A percentile compares a stretch with the other conserved stretches of the same genome.
phyloP scores from a whole-genome alignment of 805 yeast genomes.

The Candida methanosorbosa region DNA sequence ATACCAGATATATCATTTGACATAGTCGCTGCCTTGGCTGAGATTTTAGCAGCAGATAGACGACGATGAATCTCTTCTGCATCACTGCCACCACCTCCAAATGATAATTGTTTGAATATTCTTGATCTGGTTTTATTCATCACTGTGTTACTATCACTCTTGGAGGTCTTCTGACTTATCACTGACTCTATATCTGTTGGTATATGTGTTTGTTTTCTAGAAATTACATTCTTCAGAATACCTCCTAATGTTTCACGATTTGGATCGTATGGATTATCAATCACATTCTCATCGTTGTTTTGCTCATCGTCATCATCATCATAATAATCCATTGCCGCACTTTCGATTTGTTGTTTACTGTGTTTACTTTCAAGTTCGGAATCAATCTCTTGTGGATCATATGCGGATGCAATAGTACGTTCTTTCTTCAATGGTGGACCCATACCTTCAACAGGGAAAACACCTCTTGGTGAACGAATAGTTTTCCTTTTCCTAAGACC shows the following conservation, averaged over 20 bases:
- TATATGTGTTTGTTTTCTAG: conserved; percentile 11
- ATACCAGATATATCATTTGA: conserved; percentile 40
- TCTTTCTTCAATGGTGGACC: conserved; percentile 54
- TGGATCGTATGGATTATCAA: conserved; percentile 20
- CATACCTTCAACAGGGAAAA: conserved; percentile 76
- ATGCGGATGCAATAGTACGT: conserved; percentile 43
- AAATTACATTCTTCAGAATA: conserved; percentile 13
- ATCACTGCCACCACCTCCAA: conserved; percentile 22
- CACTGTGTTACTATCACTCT: not conserved
- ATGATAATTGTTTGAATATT: conserved; percentile 14
- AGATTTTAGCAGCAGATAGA: conserved; percentile 28
- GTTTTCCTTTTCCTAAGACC: not conserved
- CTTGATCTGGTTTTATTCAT: not conserved
- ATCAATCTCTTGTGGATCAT: conserved; percentile 3
- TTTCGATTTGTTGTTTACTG: not conserved
- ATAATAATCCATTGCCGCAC: too few species aligned
- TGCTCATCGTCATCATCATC: conserved; percentile 10
- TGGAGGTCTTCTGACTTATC: too few species aligned
- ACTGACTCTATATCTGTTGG: conserved; percentile 16
- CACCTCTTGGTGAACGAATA: conserved; percentile 60
- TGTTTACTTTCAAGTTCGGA: too few species aligned
- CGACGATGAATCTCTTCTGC: conserved; percentile 22
- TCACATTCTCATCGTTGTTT: conserved; percentile 20
- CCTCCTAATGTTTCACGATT: conserved; percentile 16
- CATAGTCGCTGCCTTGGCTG: conserved; percentile 31